Evolutionary conservation across 345 rosid genomes (phyloP), one percentile per base, ranked within the genome.

Genomic region (Corymbia maculata): DNA sequence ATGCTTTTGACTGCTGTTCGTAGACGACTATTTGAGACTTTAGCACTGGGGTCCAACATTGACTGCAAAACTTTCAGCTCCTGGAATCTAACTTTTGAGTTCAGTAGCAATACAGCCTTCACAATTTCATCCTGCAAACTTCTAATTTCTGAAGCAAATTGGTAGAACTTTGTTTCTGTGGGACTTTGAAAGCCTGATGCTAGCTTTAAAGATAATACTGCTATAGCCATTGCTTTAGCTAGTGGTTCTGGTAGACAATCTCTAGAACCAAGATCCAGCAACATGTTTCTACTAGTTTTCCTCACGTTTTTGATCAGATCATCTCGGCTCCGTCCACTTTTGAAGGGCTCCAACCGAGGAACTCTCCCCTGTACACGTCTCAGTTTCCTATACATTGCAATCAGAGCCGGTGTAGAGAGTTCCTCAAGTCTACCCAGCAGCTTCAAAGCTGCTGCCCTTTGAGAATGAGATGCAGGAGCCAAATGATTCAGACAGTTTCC

Each of bases 341-440:
- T 94, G 21, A 52, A 86, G 47, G 79, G 86, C 87, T 82, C 86
- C 86, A 95, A 61, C 42, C 51, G 88, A 53, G 95, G 97, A 68
- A 91, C 91, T 68, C 59, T 55, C 17, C 85, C 90, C 61, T 91
- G 91, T 28, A 88, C 80, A 82, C 93, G 93, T 89, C 92, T 92
- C 88, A 97, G 97, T 90, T 94, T 95, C 94, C 95, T 94, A 79
- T 84, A 90, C 98, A 96, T 97, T 44, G 98, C 95, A 91, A 86
- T 66, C 88, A 97, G 86, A 61, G 95, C 89, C 55, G 90, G 91
- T 30, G 89, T 61, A 66, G 98, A 93, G 88, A 96, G 93, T 44
- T 90, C 92, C 88, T 92, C 93, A 52, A 97, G 94, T 90, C 91
- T 91, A 59, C 90, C 89, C 88, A 97, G 89, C 75, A 95, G 70